A percentile compares a stretch with the other conserved stretches of the same genome.
Evolutionary conservation across 1,139 yeast species (phyloP).

Genomic region (Yamadazyma conglobata): DNA sequence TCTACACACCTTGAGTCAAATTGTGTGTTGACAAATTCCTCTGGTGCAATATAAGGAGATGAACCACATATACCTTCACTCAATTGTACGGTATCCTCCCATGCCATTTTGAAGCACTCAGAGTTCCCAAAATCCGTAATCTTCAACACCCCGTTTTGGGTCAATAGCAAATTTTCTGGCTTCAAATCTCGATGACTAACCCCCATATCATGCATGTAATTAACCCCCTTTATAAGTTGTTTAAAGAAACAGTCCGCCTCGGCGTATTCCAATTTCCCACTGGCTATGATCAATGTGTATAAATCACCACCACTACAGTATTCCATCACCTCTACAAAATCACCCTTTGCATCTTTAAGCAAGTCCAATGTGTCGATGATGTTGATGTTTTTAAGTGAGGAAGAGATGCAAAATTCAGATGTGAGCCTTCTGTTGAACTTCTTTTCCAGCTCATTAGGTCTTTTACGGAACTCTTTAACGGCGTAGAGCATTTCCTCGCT

Average conservation of each 20-base stretch:
- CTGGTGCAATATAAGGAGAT: conserved; percentile 95
- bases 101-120: conserved; percentile 94
- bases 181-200: conserved; percentile 93
- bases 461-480: conserved; percentile 44
- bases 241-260: conserved; percentile 97
- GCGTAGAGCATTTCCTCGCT: conserved; percentile 41
- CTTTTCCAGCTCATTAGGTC: conserved; percentile 43
- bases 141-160: conserved; percentile 76
- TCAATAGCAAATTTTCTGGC: conserved; percentile 85
- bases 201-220: conserved; percentile 96
- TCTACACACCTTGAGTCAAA: conserved; percentile 93
- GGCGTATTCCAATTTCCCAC: conserved; percentile 76
- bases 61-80: conserved; percentile 86
- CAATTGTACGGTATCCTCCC: conserved; percentile 85
- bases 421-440: conserved; percentile 44
- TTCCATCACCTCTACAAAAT: conserved; percentile 95
- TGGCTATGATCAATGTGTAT: conserved; percentile 77
- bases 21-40: conserved; percentile 69
- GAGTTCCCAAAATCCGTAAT: conserved; percentile 96
- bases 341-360: conserved; percentile 86
- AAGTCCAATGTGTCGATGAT: conserved; percentile 85
- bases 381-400: conserved; percentile 43
- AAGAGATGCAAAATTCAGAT: conserved; percentile 46
- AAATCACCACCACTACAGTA: conserved; percentile 94
- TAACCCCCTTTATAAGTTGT: conserved; percentile 86